Evolutionary conservation across 257 asterid species (phyloP), one percentile per base, ranked within the genome.

Genomic region (Anisodus tanguticus): DNA sequence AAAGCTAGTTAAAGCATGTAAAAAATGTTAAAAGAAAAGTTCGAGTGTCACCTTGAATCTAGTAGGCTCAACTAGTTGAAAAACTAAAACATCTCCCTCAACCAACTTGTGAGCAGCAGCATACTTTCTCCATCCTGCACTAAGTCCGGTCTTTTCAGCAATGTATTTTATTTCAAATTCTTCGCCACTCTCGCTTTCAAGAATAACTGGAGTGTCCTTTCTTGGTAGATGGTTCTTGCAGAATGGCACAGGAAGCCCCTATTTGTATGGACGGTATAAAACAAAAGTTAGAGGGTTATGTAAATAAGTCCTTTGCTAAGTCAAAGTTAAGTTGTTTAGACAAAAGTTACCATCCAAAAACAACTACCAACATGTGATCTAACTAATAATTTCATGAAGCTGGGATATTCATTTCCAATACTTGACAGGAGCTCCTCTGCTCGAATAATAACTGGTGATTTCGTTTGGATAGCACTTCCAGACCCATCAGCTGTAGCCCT

Each of bases 101-200:
- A 95, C 87, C 87, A 94, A 88, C 80, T 91, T 95, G 88, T 89
- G 95, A 51, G 93, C 95, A 85, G 93, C 87, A 81, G 90, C 97
- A 85, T 91, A 95, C 87, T 90, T 94, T 83, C 98, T 91, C 98
- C 98, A 95, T 66, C 98, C 98, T 15, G 98, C 98, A 86, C 98
- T 94, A 41, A 95, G 91, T 63, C 98, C 98, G 2, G 98, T 91
- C 91, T 94, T 94, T 83, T 90, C 90, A 57, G 97, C 91, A 83
- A 95, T 88, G 84, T 95, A 95, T 63, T 94, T 95, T 45, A 94
- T 84, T 39, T 86, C 93, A 85, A 83, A 95, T 85, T 89, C 91
- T 82, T 93, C 97, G n/a, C 93, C 94, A 62, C 57, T 88, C 88
- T 93, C 98, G 83, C 88, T 79, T 79, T 94, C 97, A 70, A 95